phyloP scores from a whole-genome alignment of 192 early-diverging fungal genomes.

The Pilobolus umbonatus region DNA sequence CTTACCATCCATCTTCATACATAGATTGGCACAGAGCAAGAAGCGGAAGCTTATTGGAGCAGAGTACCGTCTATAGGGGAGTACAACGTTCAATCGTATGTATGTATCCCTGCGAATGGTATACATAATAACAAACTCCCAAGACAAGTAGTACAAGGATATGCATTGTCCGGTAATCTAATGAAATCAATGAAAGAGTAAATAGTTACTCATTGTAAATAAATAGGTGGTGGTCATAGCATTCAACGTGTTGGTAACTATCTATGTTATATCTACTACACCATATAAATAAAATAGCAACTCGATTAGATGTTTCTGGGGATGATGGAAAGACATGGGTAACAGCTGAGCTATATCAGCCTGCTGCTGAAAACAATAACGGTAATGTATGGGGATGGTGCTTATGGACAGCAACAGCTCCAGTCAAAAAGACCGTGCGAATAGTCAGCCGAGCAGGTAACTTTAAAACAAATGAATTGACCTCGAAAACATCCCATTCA shows the following conservation, averaged over 20 bases:
- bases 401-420: slow-evolving; percentile 66
- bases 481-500: background rate
- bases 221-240: slow-evolving; percentile 66
- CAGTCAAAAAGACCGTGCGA: slow-evolving; percentile 39
- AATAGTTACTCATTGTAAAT: background rate
- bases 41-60: slow-evolving; percentile 50
- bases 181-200: background rate
- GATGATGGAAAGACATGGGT: slow-evolving; percentile 85
- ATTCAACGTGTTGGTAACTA: slow-evolving; percentile 65
- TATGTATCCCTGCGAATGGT: slow-evolving; percentile 64
- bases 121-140: slow-evolving; percentile 31
- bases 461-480: background rate
- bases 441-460: slow-evolving; percentile 80
- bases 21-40: background rate
- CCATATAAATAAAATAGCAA: slow-evolving; percentile 13
- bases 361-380: slow-evolving; percentile 28
- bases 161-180: slow-evolving; percentile 57
- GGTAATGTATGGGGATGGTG: slow-evolving; percentile 79
- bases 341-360: slow-evolving; percentile 59
- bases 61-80: slow-evolving; percentile 55
- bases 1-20: background rate
- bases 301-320: slow-evolving; percentile 58
- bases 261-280: slow-evolving; percentile 30
- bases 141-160: slow-evolving; percentile 57
- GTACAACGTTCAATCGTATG: slow-evolving; percentile 77